These are phyloP conservation scores for Plasmodium cynomolgi DNA, from an alignment of 169 alveolate species.

Conservation along the genomic window DNA sequence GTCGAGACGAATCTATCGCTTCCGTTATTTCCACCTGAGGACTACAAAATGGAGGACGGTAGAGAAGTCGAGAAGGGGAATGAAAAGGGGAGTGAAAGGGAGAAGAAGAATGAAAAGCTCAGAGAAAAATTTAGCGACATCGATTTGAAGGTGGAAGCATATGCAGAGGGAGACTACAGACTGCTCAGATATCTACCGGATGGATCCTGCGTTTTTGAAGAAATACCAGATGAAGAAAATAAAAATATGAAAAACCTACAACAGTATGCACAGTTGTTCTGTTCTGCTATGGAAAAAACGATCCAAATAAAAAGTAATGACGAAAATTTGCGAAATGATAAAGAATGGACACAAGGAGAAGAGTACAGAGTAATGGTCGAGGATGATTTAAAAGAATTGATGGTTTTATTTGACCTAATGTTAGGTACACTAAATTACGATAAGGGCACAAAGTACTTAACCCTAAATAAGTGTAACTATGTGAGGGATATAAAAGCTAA, in stretches of 20 bases:
- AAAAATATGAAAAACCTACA: constrained; percentile 46
- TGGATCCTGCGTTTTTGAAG: constrained; percentile 67
- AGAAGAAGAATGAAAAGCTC: not conserved
- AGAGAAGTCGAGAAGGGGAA: not conserved
- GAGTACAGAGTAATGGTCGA: constrained; percentile 55
- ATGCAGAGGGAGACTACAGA: constrained; percentile 81
- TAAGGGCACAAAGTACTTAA: constrained; percentile 55
- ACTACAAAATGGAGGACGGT: not conserved
- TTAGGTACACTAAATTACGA: constrained; percentile 69
- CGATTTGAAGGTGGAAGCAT: constrained; percentile 75
- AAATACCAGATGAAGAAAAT: constrained; percentile 60
- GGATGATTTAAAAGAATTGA: constrained; percentile 62
- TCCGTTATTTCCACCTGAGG: not conserved
- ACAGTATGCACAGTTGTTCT: constrained; percentile 63
- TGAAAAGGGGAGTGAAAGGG: not conserved
- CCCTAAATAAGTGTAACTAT: constrained; percentile 43
- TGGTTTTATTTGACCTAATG: constrained; percentile 60
- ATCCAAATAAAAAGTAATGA: constrained; percentile 4
- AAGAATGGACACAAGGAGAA: constrained; percentile 62
- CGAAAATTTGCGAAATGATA: constrained; percentile 17
- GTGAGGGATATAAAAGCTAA: constrained; percentile 55
- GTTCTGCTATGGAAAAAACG: constrained; percentile 37
- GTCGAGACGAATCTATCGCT: not conserved
- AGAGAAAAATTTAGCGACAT: constrained; percentile 14
- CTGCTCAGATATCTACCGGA: constrained; percentile 82